A percentile compares a stretch with the other conserved stretches of the same genome.
Evolutionary conservation across 139 green algal species (phyloP).

Genomic region (Bryopsis sp.): DNA sequence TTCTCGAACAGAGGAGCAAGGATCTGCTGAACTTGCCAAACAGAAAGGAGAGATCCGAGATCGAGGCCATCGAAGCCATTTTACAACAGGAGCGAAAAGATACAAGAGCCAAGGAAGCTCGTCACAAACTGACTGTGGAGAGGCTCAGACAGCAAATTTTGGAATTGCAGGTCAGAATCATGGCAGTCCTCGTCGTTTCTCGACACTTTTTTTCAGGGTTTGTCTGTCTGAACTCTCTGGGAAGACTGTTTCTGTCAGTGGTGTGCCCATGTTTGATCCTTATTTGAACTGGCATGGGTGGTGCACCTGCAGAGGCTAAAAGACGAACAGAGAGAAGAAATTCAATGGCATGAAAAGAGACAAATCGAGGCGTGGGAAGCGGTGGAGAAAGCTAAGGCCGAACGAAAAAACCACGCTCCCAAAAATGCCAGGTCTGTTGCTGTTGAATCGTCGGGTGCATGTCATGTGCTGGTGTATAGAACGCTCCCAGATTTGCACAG

Average conservation of each 20-base stretch:
- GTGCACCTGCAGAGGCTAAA: slow-evolving; percentile 39
- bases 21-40: slow-evolving; percentile 60
- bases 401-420: neutral
- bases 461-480: too few relatives aligned
- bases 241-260: neutral
- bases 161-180: slow-evolving; percentile 48
- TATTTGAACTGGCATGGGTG: neutral
- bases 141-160: slow-evolving; percentile 63
- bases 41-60: slow-evolving; percentile 62
- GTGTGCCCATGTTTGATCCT: neutral
- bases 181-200: neutral
- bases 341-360: slow-evolving; percentile 58
- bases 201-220: neutral
- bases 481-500: too few relatives aligned
- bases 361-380: slow-evolving; percentile 32
- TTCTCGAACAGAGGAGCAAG: slow-evolving; percentile 66
- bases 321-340: slow-evolving; percentile 59
- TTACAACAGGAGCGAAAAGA: slow-evolving; percentile 54
- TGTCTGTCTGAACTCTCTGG: neutral
- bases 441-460: too few relatives aligned
- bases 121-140: slow-evolving; percentile 71
- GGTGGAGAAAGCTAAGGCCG: neutral
- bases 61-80: slow-evolving; percentile 45
- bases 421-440: too few relatives aligned
- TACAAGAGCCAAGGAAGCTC: slow-evolving; percentile 45